These are phyloP conservation scores for Davidsoniella eucalypti DNA, from an alignment of 2,329 filamentous ascomycete genomes.

Conservation along the genomic window DNA sequence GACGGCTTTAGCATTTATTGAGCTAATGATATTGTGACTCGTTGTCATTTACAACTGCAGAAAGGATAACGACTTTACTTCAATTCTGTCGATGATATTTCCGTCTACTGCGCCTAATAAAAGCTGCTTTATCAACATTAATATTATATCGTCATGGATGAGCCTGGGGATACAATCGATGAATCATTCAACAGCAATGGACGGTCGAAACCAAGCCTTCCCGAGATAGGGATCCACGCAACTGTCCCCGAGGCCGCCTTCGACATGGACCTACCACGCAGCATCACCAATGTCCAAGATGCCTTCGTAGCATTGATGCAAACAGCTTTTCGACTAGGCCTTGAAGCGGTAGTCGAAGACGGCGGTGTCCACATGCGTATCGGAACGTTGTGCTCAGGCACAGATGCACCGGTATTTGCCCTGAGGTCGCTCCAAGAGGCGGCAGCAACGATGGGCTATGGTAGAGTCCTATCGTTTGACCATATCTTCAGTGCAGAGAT, in stretches of 20 bases:
- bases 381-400: conserved; percentile 64
- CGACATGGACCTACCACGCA: not conserved
- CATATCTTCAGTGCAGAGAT: conserved; percentile 50
- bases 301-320: conserved; percentile 4
- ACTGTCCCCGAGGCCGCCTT: not conserved
- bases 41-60: too few species aligned
- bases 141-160: too few species aligned
- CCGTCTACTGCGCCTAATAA: too few species aligned
- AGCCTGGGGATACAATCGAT: too few species aligned
- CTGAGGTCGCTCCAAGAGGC: conserved; percentile 38
- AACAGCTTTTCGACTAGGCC: conserved; percentile 12
- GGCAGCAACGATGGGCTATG: conserved; percentile 18
- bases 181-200: too few species aligned
- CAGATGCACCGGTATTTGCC: conserved; percentile 55
- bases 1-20: too few species aligned
- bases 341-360: conserved; percentile 16
- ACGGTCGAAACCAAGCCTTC: too few species aligned
- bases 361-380: conserved; percentile 25
- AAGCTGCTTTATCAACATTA: too few species aligned
- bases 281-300: conserved; percentile 1
- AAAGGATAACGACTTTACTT: too few species aligned
- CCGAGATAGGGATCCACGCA: too few species aligned
- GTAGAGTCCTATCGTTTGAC: conserved; percentile 25
- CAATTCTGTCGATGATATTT: too few species aligned
- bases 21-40: too few species aligned